These are phyloP conservation scores for Medicago lupulina DNA, from an alignment of 306 rosid genomes.

Conservation along the genomic window DNA sequence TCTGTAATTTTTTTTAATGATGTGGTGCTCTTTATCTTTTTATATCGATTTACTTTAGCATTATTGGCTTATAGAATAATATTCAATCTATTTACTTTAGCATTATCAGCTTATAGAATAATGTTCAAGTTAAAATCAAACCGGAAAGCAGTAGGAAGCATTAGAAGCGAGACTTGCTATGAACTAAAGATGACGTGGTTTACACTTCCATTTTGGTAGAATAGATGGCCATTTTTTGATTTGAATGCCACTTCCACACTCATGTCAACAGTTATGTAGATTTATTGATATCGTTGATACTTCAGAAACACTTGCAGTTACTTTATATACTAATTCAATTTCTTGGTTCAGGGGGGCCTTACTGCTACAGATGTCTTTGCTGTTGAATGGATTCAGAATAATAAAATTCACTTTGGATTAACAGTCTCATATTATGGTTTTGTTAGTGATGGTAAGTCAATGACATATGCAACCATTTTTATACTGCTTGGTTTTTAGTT, in stretches of 20 bases:
- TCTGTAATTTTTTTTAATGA: no score
- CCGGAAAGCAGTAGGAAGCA: slow-evolving; percentile 21
- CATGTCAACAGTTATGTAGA: slow-evolving; percentile 27
- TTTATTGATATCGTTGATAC: slow-evolving; percentile 16
- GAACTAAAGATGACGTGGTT: neutral
- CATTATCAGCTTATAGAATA: neutral
- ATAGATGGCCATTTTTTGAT: neutral
- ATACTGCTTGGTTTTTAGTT: slow-evolving; percentile 20
- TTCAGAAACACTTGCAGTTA: slow-evolving; percentile 26
- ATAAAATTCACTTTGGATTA: slow-evolving; percentile 88
- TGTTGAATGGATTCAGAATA: slow-evolving; percentile 89
- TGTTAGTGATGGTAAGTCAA: slow-evolving; percentile 88
- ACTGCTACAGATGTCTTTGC: slow-evolving; percentile 98
- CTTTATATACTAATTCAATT: slow-evolving; percentile 41
- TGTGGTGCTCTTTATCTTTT: no score
- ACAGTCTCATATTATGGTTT: slow-evolving; percentile 96
- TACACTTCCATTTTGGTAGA: slow-evolving; percentile 5
- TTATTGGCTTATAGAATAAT: slow-evolving; percentile 12
- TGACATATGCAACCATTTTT: slow-evolving; percentile 21
- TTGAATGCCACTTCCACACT: slow-evolving; percentile 25
- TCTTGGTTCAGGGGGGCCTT: slow-evolving; percentile 89
- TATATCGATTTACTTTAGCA: slow-evolving; percentile 22
- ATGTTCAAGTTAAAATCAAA: slow-evolving; percentile 22
- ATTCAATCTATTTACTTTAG: slow-evolving; percentile 4
- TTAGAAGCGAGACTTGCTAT: slow-evolving; percentile 2